Base-by-base conservation (phyloP, 306 rosid species). In the Trifolium fragiferum region DNA sequence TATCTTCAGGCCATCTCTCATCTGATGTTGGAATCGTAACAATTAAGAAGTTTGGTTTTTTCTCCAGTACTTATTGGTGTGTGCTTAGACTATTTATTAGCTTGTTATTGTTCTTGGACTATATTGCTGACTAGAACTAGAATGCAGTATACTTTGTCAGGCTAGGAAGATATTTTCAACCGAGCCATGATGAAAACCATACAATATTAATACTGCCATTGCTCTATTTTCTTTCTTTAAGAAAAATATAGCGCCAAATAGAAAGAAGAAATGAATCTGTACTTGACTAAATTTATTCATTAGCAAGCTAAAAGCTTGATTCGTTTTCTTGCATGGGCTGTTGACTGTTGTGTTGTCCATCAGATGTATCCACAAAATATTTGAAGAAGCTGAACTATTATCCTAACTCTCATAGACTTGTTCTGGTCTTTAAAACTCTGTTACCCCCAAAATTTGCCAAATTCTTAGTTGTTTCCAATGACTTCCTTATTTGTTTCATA, bases 321-420 rank as follows among this genome's bases (percentile, higher is more conserved):
- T 43, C 75, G 35, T 44, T 73, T 73, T 66, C 64, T 59, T 27
- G 53, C 38, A 32, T 76, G 47, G 61, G 33, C 33, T 30, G 33
- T 4, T 30, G 6, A 30, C 13, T 74, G 63, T 43, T 54, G 68
- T 44, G 14, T 32, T 67, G 67, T 68, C 57, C 44, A 27, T 58
- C 33, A 9, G 69, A 38, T 43, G 60, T 65, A 15, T 66, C 70
- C 57, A 57, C 74, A 25, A 66, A 66, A 79, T 66, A 78, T 40
- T 16, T 27, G 18, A 46, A 74, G 70, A 66, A 44, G 72, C 68
- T 72, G 33, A 72, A 54, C 53, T 78, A 40, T 67, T 58, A 82
- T 82, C 73, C 82, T 77, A 77, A 74, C 63, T 66, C 70, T 72
- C 27, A 59, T 51, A 44, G 51, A 55, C 30, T 68, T 59, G 67